Base-by-base conservation (phyloP, 106 monocot species). In the Platanthera guangdongensis region DNA sequence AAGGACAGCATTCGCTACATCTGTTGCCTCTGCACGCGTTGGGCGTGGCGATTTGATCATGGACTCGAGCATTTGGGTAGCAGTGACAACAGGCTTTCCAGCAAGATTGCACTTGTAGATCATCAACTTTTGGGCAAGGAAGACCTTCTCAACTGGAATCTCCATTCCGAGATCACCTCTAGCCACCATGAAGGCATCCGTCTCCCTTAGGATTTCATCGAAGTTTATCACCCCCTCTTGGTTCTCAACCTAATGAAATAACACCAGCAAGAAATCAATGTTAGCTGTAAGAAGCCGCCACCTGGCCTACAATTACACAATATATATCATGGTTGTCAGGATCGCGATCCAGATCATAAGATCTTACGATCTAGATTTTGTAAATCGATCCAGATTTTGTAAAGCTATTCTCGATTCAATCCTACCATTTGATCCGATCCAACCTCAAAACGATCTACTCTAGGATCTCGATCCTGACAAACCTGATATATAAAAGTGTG, bases 11-110 rank as follows among this genome's bases (percentile, higher is more conserved):
- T 90, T 90, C 39, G 89, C 89, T 12, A 90, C 89, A 55, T 90
- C 89, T 0, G 89, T 90, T 55, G 89, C 89, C 64, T 90, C 89
- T 0, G 89, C 89, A 21, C 89, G 84, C 6, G 89, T 90, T 0
- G 89, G 89, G n/a, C 89, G 86, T 28, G 89, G 86, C 19, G 86
- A 87, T 59, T 90, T 90, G 77, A 90, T 90, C 89, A 90, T 90
- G 9, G 89, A 90, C 45, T 90, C 89, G 4, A 90, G 86, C 89
- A 90, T 90, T 57, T 90, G 89, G 13, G 89, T 90, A 39, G 89
- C 89, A 1, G 89, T 90, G 8, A 90, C 89, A 14, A 90, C 89
- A 7, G 89, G 80, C 25, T 90, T 90, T 6, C 89, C 89, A 3
- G 74, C 78, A 9, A 84, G 55, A 68, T 90, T 90, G 80, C 89